phyloP scores from a whole-genome alignment of 345 rosid genomes.

The Iberis pinnata region DNA sequence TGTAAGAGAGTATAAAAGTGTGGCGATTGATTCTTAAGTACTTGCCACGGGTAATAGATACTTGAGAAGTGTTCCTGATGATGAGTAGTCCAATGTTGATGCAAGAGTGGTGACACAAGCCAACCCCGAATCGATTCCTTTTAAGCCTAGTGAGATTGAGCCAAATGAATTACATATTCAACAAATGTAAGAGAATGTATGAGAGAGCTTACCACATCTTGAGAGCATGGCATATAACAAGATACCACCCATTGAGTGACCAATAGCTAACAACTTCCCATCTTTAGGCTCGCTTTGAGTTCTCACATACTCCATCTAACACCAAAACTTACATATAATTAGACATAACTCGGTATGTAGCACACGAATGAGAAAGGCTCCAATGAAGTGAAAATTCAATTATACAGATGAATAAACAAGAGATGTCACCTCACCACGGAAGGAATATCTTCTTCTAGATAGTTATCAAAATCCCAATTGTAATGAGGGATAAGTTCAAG shows the following conservation, averaged over 20 bases:
- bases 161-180: not conserved
- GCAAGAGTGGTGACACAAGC: slow-evolving; percentile 58
- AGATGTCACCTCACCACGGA: slow-evolving; percentile 80
- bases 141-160: slow-evolving; percentile 36
- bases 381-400: not conserved
- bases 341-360: not conserved
- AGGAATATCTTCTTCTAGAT: slow-evolving; percentile 78
- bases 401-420: slow-evolving; percentile 21
- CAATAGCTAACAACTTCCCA: slow-evolving; percentile 68
- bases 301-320: slow-evolving; percentile 77
- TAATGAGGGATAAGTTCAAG: slow-evolving; percentile 52
- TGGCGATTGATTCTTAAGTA: slow-evolving; percentile 15
- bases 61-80: slow-evolving; percentile 62
- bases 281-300: slow-evolving; percentile 51
- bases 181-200: not conserved
- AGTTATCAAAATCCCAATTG: slow-evolving; percentile 90
- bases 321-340: slow-evolving; percentile 3
- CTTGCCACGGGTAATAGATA: slow-evolving; percentile 73
- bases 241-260: slow-evolving; percentile 98
- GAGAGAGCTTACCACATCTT: slow-evolving; percentile 45
- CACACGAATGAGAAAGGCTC: not conserved
- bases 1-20: not conserved
- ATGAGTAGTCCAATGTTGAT: slow-evolving; percentile 68
- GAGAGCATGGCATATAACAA: slow-evolving; percentile 76
- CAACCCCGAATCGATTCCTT: slow-evolving; percentile 61